Conservation (phyloP, 2,329 filamentous ascomycete genomes). For the Cladosporium halotolerans region DNA sequence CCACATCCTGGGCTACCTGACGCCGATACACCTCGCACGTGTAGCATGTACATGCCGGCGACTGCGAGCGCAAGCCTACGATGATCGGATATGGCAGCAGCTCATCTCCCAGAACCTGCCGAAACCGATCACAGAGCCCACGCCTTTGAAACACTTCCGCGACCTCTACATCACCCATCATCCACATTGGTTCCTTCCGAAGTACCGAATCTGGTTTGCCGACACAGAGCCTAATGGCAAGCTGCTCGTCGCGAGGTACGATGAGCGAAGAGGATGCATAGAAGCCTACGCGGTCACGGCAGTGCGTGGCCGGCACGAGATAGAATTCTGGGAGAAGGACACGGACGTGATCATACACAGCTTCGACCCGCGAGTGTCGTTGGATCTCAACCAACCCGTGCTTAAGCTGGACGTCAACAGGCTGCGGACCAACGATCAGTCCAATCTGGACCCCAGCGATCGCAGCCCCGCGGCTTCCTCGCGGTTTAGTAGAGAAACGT, state of each 20-base stretch:
- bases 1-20: conserved; percentile 61
- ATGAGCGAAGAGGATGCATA: conserved; percentile 66
- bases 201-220: conserved; percentile 78
- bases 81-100: conserved; percentile 66
- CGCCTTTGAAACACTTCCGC: conserved; percentile 58
- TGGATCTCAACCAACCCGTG: conserved; percentile 71
- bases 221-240: conserved; percentile 68
- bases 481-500: conserved; percentile 45
- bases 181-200: conserved; percentile 77
- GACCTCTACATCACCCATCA: conserved; percentile 69
- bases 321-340: conserved; percentile 61
- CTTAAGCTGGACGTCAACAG: conserved; percentile 35
- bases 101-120: conserved; percentile 65
- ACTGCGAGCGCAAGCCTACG: conserved; percentile 52
- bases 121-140: conserved; percentile 46
- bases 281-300: conserved; percentile 74
- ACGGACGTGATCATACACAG: conserved; percentile 61
- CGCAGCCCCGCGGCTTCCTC: conserved; percentile 17
- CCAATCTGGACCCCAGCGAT: conserved; percentile 17
- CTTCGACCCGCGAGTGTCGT: conserved; percentile 62
- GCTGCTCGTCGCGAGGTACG: conserved; percentile 69
- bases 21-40: conserved; percentile 56
- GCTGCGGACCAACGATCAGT: conserved; percentile 16
- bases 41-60: conserved; percentile 56
- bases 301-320: conserved; percentile 48